Evolutionary conservation across 441 rosid species (phyloP), one percentile per base, ranked within the genome.

Genomic region (Eutrema salsugineum): DNA sequence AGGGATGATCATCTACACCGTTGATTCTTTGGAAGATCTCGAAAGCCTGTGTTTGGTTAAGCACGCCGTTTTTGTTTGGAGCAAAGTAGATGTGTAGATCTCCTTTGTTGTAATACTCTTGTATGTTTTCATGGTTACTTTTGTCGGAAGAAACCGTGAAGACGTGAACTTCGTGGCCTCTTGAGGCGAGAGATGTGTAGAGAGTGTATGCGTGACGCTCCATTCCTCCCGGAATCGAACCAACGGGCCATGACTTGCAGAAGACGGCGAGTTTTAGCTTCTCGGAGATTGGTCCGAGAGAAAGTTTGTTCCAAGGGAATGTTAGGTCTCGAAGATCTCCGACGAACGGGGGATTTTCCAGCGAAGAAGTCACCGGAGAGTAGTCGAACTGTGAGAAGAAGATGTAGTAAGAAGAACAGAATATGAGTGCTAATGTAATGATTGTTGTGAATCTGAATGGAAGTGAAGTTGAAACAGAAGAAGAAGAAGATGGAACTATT

Each of bases 81-180:
- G 85, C 80, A 15, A 89, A 88, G 66, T 91, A 78, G 1, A 87
- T 86, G 55, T 83, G 87, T 22, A 91, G 89, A 40, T 78, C 81
- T 11, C 78, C 81, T 22, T 71, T 86, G 16, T 72, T 77, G 46
- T 79, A 59, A 48, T 82, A 88, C 62, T 84, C 78, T 66, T 83
- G 82, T 9, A 22, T 35, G 59, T 77, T 83, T 38, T 57, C 0
- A 36, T 1, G 11, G 22, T 59, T 78, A 38, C 66, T 83, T 72
- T 77, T 58, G 50, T 87, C 90, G 0, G 89, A 83, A n/a, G 96
- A 90, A 66, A 77, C 88, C 0, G 96, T 86, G 78, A 92, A 92
- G 7, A 88, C 83, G 63, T 90, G 96, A 65, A 91, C 72, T 66
- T 83, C 86, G 68, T 88, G 94, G 8, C 89, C 94, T 32, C 79